Conservation (phyloP, 441 rosid species). For the Populus hybrid region DNA sequence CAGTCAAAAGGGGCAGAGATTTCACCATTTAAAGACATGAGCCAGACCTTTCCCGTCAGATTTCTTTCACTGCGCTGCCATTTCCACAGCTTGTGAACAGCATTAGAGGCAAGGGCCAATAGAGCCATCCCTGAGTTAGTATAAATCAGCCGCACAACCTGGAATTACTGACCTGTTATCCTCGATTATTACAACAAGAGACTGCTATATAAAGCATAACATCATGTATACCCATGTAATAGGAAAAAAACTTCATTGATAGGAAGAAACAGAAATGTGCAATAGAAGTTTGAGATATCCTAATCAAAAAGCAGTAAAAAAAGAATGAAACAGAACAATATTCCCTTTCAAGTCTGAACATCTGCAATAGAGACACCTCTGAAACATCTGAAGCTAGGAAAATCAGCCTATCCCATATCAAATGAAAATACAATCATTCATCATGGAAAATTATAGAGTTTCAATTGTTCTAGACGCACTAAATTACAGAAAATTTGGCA, state of each 20-base stretch:
- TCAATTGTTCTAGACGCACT: not conserved
- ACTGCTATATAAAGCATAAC: not conserved
- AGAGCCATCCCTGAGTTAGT: slow-evolving; percentile 64
- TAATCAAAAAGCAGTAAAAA: not conserved
- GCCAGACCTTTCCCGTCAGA: slow-evolving; percentile 50
- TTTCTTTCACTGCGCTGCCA: slow-evolving; percentile 63
- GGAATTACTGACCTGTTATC: slow-evolving; percentile 11
- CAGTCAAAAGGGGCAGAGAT: not conserved
- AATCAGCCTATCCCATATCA: not conserved
- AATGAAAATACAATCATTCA: not conserved
- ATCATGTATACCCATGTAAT: not conserved
- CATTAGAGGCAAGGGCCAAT: slow-evolving; percentile 56
- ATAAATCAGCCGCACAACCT: slow-evolving; percentile 60
- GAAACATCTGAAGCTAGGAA: not conserved
- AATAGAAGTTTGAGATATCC: not conserved
- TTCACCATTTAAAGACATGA: slow-evolving; percentile 5
- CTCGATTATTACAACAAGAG: slow-evolving; percentile 5
- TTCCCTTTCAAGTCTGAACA: too few relatives aligned
- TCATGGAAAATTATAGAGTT: too few relatives aligned
- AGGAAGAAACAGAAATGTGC: not conserved
- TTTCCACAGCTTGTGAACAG: slow-evolving; percentile 69
- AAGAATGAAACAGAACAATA: not conserved
- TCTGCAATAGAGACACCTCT: not conserved
- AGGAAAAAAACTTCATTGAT: not conserved
- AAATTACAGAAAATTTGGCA: not conserved